Evolutionary conservation across 345 rosid genomes (phyloP), one percentile per base, ranked within the genome.

Genomic region (Nephelium lappaceum): DNA sequence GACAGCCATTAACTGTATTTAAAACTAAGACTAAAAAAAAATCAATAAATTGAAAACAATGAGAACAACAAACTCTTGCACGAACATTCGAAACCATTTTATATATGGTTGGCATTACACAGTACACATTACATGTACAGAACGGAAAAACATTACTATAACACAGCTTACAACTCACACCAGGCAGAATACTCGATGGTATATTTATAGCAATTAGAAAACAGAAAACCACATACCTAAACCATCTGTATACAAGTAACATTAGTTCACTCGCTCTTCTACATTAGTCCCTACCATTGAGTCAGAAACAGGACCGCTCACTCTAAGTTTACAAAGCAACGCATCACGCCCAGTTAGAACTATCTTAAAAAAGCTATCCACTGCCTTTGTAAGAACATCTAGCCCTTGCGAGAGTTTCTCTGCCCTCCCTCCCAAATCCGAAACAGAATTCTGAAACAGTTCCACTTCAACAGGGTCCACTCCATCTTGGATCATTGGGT

Each of bases 341-440:
- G 94, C 94, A 84, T 96, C 97, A 0, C 98, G 93, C 36, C 95
- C 97, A 0, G 83, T 76, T 78, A 96, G 82, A 78, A 89, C 89
- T 86, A 93, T 80, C 79, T 93, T 93, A 77, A 94, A 96, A 84
- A 94, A 96, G 75, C 81, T 78, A 75, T 96, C 98, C 65, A 93
- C 93, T 81, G 85, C 91, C 79, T 88, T 90, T 5, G 87, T 60
- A 75, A 96, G 90, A 72, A 78, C 67, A 80, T 96, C 97, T 58
- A 94, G 81, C 72, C 92, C 99, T 45, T 82, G 84, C 3, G 95
- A 89, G 49, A 94, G 88, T 43, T 82, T 82, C 75, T 87, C 97
- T n/a, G 86, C 88, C 7, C 57, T 82, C 38, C 12, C 70, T 51
- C 81, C 77, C 70, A 93, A 57, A 72, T 91, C 87, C 53, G 77